These are phyloP conservation scores for Peronosclerospora sorghi DNA, from an alignment of 352 stramenopile species.

Conservation along the genomic window DNA sequence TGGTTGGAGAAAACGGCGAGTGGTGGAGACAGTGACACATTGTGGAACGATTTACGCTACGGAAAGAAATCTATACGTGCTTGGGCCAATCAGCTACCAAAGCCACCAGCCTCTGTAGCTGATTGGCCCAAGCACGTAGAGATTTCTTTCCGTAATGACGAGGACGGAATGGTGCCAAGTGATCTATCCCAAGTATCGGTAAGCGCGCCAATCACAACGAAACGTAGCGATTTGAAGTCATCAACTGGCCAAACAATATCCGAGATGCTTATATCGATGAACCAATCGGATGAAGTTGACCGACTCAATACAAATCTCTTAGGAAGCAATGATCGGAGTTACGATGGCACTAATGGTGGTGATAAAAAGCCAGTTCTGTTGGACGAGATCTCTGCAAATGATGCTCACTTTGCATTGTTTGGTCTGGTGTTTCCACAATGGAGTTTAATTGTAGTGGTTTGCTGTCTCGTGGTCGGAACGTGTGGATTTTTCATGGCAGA, in stretches of 20 bases:
- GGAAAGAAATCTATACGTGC: constrained; percentile 14
- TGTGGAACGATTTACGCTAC: constrained; percentile 35
- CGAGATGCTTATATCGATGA: constrained; percentile 14
- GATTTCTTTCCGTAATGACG: neutral
- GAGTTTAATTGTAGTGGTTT: constrained; percentile 29
- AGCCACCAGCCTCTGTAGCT: constrained; percentile 7
- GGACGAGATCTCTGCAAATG: neutral
- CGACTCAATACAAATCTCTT: constrained; percentile 1
- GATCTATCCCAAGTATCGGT: constrained; percentile 7
- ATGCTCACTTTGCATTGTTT: neutral
- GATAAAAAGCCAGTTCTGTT: constrained; percentile 2
- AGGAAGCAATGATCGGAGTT: constrained; percentile 4
- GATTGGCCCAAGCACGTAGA: constrained; percentile 8
- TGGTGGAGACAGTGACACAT: constrained; percentile 14
- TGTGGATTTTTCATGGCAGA: constrained; percentile 51
- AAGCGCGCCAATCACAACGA: constrained; percentile 2
- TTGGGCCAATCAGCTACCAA: constrained; percentile 7
- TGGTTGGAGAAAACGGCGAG: constrained; percentile 17
- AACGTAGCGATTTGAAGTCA: constrained; percentile 8
- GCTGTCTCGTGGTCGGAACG: constrained; percentile 30
- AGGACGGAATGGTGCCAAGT: constrained; percentile 1
- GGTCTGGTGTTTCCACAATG: constrained; percentile 23
- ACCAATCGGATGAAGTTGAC: constrained; percentile 1
- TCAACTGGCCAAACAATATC: constrained; percentile 13
- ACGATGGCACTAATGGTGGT: neutral